Base-by-base conservation (phyloP, 2,329 filamentous ascomycete genomes). In the Thielaviopsis populi region DNA sequence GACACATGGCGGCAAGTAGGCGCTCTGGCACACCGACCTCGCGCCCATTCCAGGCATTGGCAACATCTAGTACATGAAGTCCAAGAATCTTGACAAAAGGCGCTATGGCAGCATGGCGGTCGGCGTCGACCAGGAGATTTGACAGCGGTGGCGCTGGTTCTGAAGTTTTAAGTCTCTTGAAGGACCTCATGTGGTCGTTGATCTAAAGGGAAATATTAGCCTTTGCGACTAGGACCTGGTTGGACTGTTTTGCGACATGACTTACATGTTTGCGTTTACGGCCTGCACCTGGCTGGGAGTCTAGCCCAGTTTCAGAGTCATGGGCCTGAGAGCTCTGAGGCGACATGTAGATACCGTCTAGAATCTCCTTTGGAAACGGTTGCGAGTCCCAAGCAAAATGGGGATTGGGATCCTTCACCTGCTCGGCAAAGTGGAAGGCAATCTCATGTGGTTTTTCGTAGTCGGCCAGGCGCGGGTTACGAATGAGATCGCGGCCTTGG, bases 251-350 rank as follows among this genome's bases (percentile, higher is more conserved):
- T 24, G 7, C 10, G 11, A 1, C 33, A n/a, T 7, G 17, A 69
- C 77, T 75, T 72, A 80, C 79, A 64, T 75, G 71, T 67, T 77
- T 77, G 41, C 79, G 78, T 68, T 83, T 83, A 17, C 64, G 61
- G 24, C 64, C 56, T n/a, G 48, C 30, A 33, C 48, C 42, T 15
- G 62, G 41, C 24, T 66, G 63, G 6, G 60, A 40, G 5, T 63
- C 61, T 19, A 48, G 17, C 13, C 37, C 41, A 17, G 40, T 30
- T 15, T 66, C 61, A 33, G n/a, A 42, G 30, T 56, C 62, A 13
- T 24, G 41, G 10, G 33, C 37, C n/a, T 63, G 46, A 2, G 64
- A 50, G n/a, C 41, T 63, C 17, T 41, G 75, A 1, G 72, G 76
- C 0, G 76, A 75, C 64, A 70, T 72, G 43, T 72, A 68, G 69